phyloP scores from a whole-genome alignment of 352 stramenopile genomes.

The Pythium phragmiticola region DNA sequence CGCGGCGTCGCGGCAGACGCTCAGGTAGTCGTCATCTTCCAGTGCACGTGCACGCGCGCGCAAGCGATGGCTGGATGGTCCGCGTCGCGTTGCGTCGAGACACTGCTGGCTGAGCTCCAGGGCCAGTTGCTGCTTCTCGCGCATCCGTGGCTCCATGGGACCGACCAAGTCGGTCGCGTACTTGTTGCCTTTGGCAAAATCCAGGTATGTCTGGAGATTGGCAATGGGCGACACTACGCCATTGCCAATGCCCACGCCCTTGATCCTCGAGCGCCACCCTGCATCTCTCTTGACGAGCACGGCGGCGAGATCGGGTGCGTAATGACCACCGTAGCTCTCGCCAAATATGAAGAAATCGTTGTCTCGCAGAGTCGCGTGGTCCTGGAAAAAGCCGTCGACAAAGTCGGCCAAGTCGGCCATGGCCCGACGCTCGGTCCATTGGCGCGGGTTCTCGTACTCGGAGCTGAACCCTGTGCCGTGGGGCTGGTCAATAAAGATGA shows the following conservation, averaged over 20 bases:
- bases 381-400: slow-evolving; percentile 52
- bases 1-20: slow-evolving; percentile 30
- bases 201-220: slow-evolving; percentile 45
- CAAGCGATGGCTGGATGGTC: neutral
- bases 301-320: slow-evolving; percentile 89
- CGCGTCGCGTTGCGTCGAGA: neutral
- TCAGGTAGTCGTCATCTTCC: slow-evolving; percentile 3
- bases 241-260: slow-evolving; percentile 87
- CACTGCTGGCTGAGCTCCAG: slow-evolving; percentile 10
- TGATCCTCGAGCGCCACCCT: slow-evolving; percentile 41
- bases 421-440: slow-evolving; percentile 54
- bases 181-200: slow-evolving; percentile 44
- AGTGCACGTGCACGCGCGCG: slow-evolving; percentile 17
- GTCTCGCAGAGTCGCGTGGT: slow-evolving; percentile 34
- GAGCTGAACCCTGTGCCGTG: slow-evolving; percentile 68
- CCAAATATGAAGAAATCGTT: slow-evolving; percentile 93
- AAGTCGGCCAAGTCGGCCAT: slow-evolving; percentile 49
- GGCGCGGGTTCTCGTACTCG: neutral
- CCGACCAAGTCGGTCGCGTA: slow-evolving; percentile 46
- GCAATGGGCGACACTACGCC: slow-evolving; percentile 61
- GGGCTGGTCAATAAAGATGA: slow-evolving; percentile 98
- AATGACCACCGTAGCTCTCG: slow-evolving; percentile 95
- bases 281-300: slow-evolving; percentile 55
- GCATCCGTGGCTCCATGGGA: neutral
- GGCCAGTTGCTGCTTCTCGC: neutral